A percentile compares a stretch with the other conserved stretches of the same genome.
These are phyloP conservation scores for Cornus suecica DNA, from an alignment of 148 eudicot species.

Conservation along the genomic window DNA sequence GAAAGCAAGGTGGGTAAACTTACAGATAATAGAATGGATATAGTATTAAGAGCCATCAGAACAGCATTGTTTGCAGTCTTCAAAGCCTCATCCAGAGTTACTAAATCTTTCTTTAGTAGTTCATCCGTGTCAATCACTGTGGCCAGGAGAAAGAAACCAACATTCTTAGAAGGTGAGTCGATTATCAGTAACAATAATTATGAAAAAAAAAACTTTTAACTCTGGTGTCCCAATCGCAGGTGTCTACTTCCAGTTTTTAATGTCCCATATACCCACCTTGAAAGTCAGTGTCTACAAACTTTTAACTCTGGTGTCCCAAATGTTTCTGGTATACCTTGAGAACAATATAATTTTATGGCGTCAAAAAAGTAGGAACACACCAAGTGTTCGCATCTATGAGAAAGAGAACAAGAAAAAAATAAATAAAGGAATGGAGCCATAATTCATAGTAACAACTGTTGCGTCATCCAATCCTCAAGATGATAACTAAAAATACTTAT, in stretches of 20 bases:
- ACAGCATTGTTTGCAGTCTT: slow-evolving; percentile 75
- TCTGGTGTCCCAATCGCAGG: too few species aligned
- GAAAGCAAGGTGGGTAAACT: slow-evolving; percentile 25
- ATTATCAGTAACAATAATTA: slow-evolving; percentile 1
- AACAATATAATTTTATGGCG: background rate
- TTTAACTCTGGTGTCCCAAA: background rate
- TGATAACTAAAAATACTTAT: too few species aligned
- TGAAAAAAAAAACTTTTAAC: background rate
- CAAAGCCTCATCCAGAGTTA: slow-evolving; percentile 89
- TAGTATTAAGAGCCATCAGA: slow-evolving; percentile 62
- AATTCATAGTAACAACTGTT: too few species aligned
- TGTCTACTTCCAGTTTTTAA: too few species aligned
- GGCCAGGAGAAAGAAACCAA: slow-evolving; percentile 14
- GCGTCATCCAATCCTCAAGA: too few species aligned
- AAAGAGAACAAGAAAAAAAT: too few species aligned
- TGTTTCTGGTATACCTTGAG: background rate
- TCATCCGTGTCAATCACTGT: slow-evolving; percentile 81
- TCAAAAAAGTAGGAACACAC: background rate
- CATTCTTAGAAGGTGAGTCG: slow-evolving; percentile 4
- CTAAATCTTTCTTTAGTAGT: slow-evolving; percentile 76
- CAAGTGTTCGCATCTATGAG: background rate
- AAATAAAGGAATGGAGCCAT: too few species aligned
- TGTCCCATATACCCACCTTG: too few species aligned
- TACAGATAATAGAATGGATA: slow-evolving; percentile 71
- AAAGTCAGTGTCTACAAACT: too few species aligned